Evolutionary conservation across 225 moss, liverwort and hornwort species (phyloP).

Genomic region (Polytrichum commune): DNA sequence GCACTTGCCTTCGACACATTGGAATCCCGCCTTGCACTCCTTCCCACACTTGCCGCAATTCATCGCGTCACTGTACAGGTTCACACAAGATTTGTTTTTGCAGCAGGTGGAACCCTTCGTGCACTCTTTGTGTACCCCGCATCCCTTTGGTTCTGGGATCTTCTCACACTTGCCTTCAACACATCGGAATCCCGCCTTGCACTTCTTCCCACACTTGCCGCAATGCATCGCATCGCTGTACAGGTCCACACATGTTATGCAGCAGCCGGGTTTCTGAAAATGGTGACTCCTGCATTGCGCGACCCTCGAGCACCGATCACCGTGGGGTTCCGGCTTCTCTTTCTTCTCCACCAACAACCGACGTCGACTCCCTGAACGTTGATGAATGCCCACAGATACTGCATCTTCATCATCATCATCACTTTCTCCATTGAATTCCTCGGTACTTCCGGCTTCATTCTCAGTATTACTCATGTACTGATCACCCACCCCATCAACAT

Average conservation of each 20-base stretch:
- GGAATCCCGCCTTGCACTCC: background rate
- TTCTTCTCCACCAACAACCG: no score
- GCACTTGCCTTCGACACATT: background rate
- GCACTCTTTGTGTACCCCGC: background rate
- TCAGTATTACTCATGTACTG: no score
- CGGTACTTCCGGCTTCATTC: no score
- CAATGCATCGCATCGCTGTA: background rate
- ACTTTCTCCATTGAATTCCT: no score
- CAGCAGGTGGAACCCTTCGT: background rate
- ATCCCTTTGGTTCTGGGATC: background rate
- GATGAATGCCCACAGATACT: no score
- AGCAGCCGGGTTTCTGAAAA: background rate
- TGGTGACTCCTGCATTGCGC: background rate
- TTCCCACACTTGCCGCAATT: slow-evolving; percentile 7
- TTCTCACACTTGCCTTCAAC: slow-evolving; percentile 2
- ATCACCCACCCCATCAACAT: no score
- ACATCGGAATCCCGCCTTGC: slow-evolving; percentile 3
- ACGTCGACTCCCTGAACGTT: no score
- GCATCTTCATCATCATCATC: no score
- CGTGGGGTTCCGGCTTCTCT: no score
- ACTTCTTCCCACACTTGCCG: slow-evolving; percentile 12
- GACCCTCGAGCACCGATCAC: background rate
- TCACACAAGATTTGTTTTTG: slow-evolving; percentile 1
- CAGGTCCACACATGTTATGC: slow-evolving; percentile 12
- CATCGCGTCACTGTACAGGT: background rate